Evolutionary conservation across 2,329 filamentous ascomycete species (phyloP), one percentile per base, ranked within the genome.

Genomic region (Colletotrichum lini): DNA sequence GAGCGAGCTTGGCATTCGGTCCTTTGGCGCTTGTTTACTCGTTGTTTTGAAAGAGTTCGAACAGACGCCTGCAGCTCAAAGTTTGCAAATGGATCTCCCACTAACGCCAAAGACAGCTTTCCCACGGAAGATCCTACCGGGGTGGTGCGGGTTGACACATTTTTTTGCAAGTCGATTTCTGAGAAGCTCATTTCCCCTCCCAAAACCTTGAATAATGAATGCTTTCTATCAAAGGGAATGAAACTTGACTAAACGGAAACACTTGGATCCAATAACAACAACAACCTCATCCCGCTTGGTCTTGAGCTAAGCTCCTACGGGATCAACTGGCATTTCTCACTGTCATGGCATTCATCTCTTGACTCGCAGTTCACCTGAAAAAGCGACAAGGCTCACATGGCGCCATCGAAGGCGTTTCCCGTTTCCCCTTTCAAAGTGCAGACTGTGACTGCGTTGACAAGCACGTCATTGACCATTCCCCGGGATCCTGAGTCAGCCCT

Each of bases 381-480:
- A 8, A 30, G 4, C 8, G 60, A 54, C 49, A 54, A 44, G 38
- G 7, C 23, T n/a, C 16, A 15, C 26, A 54, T 18, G 9, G 40
- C 49, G 16, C 44, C 16, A 23, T 23, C 16, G 12, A 44, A 50
- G 5, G 35, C 18, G 10, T 26, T 26, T 18, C n/a, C 12, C 18
- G 35, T 50, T 35, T 35, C 26, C 49, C 42, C 53, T 54, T 61
- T 65, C 8, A 30, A 7, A 30, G 30, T 9, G 30, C 30, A 30
- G 57, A 67, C n/a, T 44, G 35, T 52, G 52, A 49, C 44, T 47
- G 26, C n/a, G 35, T 45, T 26, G n/a, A 38, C 15, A 18, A 67
- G 52, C 64, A 71, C 64, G 68, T 53, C 59, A 67, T 67, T 16
- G 57, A 15, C 44, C 40, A 57, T 57, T 38, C 57, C 30, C 64